A percentile compares a stretch with the other conserved stretches of the same genome.
These are phyloP conservation scores for Gaultheria prostrata DNA, from an alignment of 148 eudicot genomes.

Conservation along the genomic window DNA sequence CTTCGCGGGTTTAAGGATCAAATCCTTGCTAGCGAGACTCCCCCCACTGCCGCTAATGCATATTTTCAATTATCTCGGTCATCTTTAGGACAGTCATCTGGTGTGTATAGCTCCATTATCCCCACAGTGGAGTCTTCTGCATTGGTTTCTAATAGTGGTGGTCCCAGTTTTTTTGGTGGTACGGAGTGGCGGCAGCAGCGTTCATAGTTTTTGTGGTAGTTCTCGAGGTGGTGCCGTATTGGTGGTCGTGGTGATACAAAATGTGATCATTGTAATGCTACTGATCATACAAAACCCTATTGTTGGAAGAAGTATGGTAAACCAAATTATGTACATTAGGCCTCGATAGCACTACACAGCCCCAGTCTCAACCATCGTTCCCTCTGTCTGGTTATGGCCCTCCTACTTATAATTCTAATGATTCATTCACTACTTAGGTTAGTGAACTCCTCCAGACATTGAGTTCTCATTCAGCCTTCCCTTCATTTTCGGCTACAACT, in stretches of 20 bases:
- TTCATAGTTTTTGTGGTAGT: background rate
- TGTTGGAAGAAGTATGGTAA: too few species aligned
- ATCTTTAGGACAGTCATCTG: background rate
- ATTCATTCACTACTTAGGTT: too few species aligned
- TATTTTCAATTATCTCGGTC: background rate
- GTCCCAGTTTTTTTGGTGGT: background rate
- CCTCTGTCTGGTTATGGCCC: too few species aligned
- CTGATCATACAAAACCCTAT: too few species aligned
- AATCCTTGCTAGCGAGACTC: background rate
- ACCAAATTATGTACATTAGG: too few species aligned
- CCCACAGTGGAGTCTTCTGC: background rate
- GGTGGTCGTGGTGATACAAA: background rate
- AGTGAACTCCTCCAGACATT: too few species aligned
- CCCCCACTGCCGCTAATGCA: background rate
- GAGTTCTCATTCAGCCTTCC: too few species aligned
- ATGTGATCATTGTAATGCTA: background rate
- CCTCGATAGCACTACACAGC: too few species aligned
- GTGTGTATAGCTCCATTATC: background rate
- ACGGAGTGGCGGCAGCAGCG: background rate
- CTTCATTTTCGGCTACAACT: too few species aligned
- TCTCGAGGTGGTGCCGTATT: background rate
- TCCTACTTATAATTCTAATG: too few species aligned
- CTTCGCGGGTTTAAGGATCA: background rate
- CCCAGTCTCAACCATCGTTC: too few species aligned
- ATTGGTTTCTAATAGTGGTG: background rate